Evolutionary conservation across 2,329 filamentous ascomycete species (phyloP).

Genomic region (Aspergillus floridensis): DNA sequence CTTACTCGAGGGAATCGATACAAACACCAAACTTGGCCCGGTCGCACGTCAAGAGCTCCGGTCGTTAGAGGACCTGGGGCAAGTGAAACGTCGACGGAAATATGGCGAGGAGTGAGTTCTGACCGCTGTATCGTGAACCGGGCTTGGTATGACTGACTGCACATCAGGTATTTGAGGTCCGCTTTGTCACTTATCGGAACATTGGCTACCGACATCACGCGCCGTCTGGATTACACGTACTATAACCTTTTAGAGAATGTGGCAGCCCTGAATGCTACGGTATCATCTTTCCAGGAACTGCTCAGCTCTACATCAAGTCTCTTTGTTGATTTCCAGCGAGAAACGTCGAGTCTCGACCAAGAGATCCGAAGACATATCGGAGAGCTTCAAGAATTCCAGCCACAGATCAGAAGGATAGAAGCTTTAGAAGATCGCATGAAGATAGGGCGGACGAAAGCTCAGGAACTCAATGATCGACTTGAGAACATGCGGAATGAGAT

Average conservation of each 20-base stretch:
- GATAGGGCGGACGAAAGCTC: slow-evolving; percentile 33
- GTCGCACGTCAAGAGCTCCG: slow-evolving; percentile 30
- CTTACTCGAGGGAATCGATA: slow-evolving; percentile 27
- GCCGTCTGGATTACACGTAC: slow-evolving; percentile 48
- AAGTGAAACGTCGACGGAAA: slow-evolving; percentile 64
- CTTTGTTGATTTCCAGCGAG: slow-evolving; percentile 39
- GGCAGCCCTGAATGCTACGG: slow-evolving; percentile 39
- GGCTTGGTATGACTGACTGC: slow-evolving; percentile 6
- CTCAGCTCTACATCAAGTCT: slow-evolving; percentile 36
- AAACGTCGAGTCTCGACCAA: slow-evolving; percentile 34
- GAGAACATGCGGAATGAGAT: slow-evolving; percentile 40
- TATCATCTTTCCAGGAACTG: slow-evolving; percentile 43
- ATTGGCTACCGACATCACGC: slow-evolving; percentile 43
- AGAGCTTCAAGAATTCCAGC: slow-evolving; percentile 38
- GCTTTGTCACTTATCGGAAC: slow-evolving; percentile 38
- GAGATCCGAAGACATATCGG: slow-evolving; percentile 39
- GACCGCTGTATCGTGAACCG: slow-evolving; percentile 25
- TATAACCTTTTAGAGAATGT: slow-evolving; percentile 48
- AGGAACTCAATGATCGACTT: slow-evolving; percentile 38
- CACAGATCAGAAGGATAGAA: slow-evolving; percentile 38
- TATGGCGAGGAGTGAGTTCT: slow-evolving; percentile 68
- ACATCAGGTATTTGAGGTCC: slow-evolving; percentile 30
- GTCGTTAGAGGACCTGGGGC: slow-evolving; percentile 37
- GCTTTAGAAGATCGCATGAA: slow-evolving; percentile 41
- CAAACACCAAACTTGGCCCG: slow-evolving; percentile 26